Conservation (phyloP, 2,329 filamentous ascomycete genomes). For the Myriosclerotinia duriaeana region DNA sequence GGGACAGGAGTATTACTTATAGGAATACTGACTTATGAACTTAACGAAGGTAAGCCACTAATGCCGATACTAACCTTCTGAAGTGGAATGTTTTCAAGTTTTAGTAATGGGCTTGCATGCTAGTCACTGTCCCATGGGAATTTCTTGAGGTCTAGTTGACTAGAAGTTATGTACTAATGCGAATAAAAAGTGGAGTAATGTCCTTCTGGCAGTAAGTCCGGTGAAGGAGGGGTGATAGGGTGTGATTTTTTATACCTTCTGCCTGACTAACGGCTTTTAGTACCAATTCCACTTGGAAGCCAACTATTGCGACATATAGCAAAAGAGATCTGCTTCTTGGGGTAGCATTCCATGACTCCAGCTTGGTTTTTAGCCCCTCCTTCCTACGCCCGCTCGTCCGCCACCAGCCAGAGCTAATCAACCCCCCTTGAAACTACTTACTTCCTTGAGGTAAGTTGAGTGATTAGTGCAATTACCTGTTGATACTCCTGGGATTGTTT, state of each 20-base stretch:
- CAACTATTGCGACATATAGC: background rate
- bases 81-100: background rate
- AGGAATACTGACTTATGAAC: background rate
- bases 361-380: background rate
- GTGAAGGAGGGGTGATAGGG: too few species aligned
- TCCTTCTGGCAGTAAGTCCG: too few species aligned
- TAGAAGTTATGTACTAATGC: background rate
- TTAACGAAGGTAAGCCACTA: too few species aligned
- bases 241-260: background rate
- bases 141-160: background rate
- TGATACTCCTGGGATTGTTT: background rate
- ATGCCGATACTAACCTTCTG: background rate
- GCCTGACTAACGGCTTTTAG: background rate
- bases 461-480: background rate
- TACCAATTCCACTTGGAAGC: background rate
- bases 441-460: background rate
- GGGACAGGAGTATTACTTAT: too few species aligned
- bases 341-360: background rate
- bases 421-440: background rate
- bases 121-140: too few species aligned
- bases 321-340: background rate
- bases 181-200: too few species aligned
- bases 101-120: background rate
- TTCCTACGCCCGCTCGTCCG: background rate
- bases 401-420: background rate